Conservation (phyloP, 2,329 filamentous ascomycete species). For the Ceratocystis harringtonii region DNA sequence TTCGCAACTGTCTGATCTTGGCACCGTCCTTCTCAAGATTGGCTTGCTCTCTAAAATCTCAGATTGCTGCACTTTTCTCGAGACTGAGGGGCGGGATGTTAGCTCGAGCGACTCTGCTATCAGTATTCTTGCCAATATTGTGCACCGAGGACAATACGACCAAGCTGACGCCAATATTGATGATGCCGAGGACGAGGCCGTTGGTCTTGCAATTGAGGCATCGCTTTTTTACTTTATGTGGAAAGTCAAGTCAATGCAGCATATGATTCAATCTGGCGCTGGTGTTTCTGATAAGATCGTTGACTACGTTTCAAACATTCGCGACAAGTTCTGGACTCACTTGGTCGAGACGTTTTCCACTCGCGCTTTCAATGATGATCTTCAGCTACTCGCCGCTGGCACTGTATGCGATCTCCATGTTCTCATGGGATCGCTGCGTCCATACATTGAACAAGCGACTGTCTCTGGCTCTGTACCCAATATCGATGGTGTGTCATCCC, state of each 20-base stretch:
- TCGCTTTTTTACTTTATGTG: conserved; percentile 90
- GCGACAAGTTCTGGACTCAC: conserved; percentile 43
- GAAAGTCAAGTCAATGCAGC: conserved; percentile 53
- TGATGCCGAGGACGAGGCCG: conserved; percentile 63
- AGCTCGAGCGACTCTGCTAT: conserved; percentile 41
- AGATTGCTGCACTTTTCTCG: conserved; percentile 61
- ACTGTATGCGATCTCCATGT: conserved; percentile 70
- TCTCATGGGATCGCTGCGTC: conserved; percentile 58
- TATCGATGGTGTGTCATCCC: conserved; percentile 32
- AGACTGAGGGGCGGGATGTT: conserved; percentile 38
- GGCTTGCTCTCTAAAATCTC: conserved; percentile 67
- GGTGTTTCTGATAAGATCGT: conserved; percentile 43
- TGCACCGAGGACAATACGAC: conserved; percentile 56
- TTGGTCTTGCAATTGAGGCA: conserved; percentile 59
- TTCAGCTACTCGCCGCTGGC: conserved; percentile 61
- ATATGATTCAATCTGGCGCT: conserved; percentile 39
- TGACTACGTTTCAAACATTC: conserved; percentile 41
- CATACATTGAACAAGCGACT: conserved; percentile 29
- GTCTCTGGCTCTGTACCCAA: conserved; percentile 25
- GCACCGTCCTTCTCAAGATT: conserved; percentile 61
- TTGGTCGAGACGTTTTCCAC: conserved; percentile 55
- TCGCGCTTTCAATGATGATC: conserved; percentile 55
- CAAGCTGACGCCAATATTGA: conserved; percentile 57
- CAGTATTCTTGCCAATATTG: conserved; percentile 55
- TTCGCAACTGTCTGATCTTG: conserved; percentile 51